phyloP scores from a whole-genome alignment of 2,329 filamentous ascomycete species.

The Aspergillus ochraceus region DNA sequence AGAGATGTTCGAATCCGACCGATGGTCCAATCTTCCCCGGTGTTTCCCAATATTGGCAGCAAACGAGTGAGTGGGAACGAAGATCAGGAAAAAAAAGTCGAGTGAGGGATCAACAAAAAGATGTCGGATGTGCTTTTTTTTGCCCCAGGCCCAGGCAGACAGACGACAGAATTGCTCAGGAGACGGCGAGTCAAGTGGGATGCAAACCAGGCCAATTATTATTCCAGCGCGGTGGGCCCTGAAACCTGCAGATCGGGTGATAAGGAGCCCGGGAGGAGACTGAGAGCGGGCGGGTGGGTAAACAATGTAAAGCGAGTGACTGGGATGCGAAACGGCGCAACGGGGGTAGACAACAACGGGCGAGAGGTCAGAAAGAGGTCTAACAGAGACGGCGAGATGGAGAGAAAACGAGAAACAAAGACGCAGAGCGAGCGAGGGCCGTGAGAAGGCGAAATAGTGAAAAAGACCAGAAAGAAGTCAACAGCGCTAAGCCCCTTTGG shows the following conservation, averaged over 20 bases:
- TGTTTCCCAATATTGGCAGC: not conserved
- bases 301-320: constrained; percentile 26
- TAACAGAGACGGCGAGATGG: not conserved
- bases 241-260: constrained; percentile 23
- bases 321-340: constrained; percentile 2
- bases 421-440: not conserved
- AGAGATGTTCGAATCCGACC: not conserved
- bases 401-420: constrained; percentile 7
- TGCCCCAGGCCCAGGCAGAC: not conserved
- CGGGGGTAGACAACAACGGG: not conserved
- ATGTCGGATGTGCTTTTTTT: not conserved
- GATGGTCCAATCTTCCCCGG: not conserved
- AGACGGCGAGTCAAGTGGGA: not conserved
- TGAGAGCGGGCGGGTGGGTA: constrained; percentile 15
- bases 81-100: not conserved
- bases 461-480: constrained; percentile 13
- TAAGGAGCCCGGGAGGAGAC: constrained; percentile 15
- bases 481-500: constrained; percentile 16
- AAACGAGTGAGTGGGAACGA: constrained; percentile 8
- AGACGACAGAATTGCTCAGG: not conserved
- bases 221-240: constrained; percentile 13
- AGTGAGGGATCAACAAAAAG: not conserved
- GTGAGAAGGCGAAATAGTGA: constrained; percentile 10
- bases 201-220: constrained; percentile 4
- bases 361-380: not conserved